Evolutionary conservation across 257 asterid species (phyloP), one percentile per base, ranked within the genome.

Genomic region (Dorcoceras hygrometricum): DNA sequence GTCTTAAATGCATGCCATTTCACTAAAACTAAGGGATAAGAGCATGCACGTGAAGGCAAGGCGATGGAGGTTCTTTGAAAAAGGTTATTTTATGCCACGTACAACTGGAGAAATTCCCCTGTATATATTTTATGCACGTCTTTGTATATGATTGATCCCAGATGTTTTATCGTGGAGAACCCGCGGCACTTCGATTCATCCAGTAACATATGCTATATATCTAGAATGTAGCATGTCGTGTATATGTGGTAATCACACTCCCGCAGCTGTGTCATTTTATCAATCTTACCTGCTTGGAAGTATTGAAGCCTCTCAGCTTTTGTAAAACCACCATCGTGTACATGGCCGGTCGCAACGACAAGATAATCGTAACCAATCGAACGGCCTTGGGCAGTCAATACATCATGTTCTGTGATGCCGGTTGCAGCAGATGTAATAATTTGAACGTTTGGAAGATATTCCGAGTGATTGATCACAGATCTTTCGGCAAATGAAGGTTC

Each of bases 271-370:
- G 66, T 56, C 53, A 39, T 59, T 26, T 28, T 34, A 16, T 18
- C 50, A 56, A 27, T 50, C 39, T 67, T 63, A 92, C 97, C 98
- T 71, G 81, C 78, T 80, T 81, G 79, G 78, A 82, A 93, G 74
- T 69, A 32, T 26, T 53, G 67, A 67, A 90, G 79, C 84, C 77
- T 87, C 77, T 85, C 96, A 0, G 61, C 3, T 77, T 69, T 85
- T 6, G 90, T 73, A 48, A n/a, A 56, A 66, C 77, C 73, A 36
- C 81, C 78, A 3, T 70, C 14, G 32, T 67, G 80, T 8, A 53
- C 65, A 69, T 88, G 99, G 27, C 99, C 99, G 16, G 96, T 88
- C 63, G 99, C 96, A 61, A 93, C 66, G 69, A 90, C 90, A 64
- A 90, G 95, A 80, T 86, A 93, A 76, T 93, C 96, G 50, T 81